Base-by-base conservation (phyloP, 1,139 yeast genomes). In the Blastobotrys arbuscula region DNA sequence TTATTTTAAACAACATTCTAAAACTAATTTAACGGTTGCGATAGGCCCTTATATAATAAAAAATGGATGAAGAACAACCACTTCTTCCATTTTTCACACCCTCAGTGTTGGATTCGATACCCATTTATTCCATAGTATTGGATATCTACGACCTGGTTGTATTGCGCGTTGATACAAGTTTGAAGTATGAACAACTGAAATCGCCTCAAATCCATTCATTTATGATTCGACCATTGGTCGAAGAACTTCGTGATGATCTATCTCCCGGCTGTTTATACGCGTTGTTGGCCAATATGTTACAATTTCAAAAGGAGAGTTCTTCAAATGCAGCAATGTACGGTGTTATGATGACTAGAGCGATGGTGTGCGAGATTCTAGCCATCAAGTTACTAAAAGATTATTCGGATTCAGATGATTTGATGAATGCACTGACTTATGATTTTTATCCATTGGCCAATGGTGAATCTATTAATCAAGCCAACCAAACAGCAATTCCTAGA, bases 111-210 rank as follows among this genome's bases (percentile, higher is more conserved):
- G 71, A 67, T 49, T 46, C 60, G 35, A 53, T 67, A 18, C 67
- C 70, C 7, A 66, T 67, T 31, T 65, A 63, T 52, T 44, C 56
- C 42, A 52, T 61, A 3, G 65, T 65, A 5, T 56, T 61, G 36
- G 64, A 62, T 23, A 58, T 59, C 34, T 59, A 64, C 35, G 69
- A 65, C 42, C 53, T 64, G 15, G 52, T 62, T 34, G 63, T 51
- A 15, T 52, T 69, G 30, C 66, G 71, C 44, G 78, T 79, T 16
- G 73, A 68, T 39, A 61, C 77, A 23, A 71, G 53, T 49, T 67
- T 79, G 53, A 77, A 76, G 48, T 76, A 76, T 60, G 83, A 79
- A 54, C 83, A 78, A 60, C 65, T 79, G 50, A 73, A 74, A 51
- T 66, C 78, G 2, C 83, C 82, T 1, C 82, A 77, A 58, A 72